A percentile compares a stretch with the other conserved stretches of the same genome.
Conservation (phyloP, 495 filamentous ascomycete species). For the Pseudotulostoma volvatum region DNA sequence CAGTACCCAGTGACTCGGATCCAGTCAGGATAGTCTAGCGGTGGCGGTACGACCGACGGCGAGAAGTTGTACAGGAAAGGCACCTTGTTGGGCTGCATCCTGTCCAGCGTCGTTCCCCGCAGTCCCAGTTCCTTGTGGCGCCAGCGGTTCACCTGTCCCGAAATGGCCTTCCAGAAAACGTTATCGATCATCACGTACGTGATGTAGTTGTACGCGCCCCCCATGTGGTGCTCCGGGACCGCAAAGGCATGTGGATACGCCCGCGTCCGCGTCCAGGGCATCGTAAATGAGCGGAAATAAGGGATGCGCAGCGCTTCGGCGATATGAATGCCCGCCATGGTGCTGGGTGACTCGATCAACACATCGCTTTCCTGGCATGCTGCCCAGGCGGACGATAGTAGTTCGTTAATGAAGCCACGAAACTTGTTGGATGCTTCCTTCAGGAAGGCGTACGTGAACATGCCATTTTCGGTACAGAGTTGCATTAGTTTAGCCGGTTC, state of each 20-base stretch:
- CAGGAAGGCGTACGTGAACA: conserved; percentile 88
- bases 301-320: conserved; percentile 90
- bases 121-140: conserved; percentile 62
- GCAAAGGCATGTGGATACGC: conserved; percentile 96
- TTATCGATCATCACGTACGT: conserved; percentile 97
- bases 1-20: conserved; percentile 94
- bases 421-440: conserved; percentile 78
- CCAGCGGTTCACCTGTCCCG: conserved; percentile 87
- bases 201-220: conserved; percentile 84
- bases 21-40: conserved; percentile 94
- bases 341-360: conserved; percentile 87
- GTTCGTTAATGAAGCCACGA: conserved; percentile 81
- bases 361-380: conserved; percentile 81
- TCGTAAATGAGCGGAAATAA: conserved; percentile 95
- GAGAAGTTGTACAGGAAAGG: conserved; percentile 98
- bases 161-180: conserved; percentile 88
- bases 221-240: conserved; percentile 86
- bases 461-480: conserved; percentile 91
- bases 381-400: conserved; percentile 68
- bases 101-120: conserved; percentile 68
- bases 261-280: conserved; percentile 94
- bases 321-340: conserved; percentile 97
- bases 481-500: conserved; percentile 91
- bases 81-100: conserved; percentile 88
- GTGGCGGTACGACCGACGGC: conserved; percentile 77